Conservation (phyloP, 139 green algal genomes). For the Microglena sp. region DNA sequence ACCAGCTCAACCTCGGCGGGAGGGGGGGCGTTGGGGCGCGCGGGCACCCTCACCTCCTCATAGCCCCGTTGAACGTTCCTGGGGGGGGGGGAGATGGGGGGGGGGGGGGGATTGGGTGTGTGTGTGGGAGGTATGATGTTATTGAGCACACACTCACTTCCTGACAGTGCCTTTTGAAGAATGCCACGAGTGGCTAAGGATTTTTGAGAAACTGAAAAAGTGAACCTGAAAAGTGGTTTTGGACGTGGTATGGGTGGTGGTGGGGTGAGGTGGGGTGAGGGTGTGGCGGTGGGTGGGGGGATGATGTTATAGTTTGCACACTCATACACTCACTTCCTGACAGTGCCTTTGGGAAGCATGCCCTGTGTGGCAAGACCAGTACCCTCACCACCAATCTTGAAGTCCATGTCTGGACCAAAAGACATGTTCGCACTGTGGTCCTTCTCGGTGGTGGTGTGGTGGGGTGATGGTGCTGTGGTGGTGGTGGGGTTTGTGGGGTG, state of each 20-base stretch:
- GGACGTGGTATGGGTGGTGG: too few species aligned
- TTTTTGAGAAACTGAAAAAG: too few species aligned
- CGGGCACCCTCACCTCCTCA: background rate
- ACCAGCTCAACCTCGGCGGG: background rate
- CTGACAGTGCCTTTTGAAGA: too few species aligned
- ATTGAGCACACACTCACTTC: too few species aligned
- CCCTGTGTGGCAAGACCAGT: constrained; percentile 8
- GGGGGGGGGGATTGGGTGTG: background rate
- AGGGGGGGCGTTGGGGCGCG: constrained; percentile 13
- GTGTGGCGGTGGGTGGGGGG: too few species aligned
- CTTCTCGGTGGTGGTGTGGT: too few species aligned
- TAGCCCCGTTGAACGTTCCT: constrained; percentile 14
- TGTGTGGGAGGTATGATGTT: background rate
- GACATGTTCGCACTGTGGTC: constrained; percentile 14
- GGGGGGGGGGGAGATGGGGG: background rate
- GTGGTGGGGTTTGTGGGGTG: too few species aligned
- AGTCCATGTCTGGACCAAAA: constrained; percentile 35
- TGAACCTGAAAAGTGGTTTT: too few species aligned
- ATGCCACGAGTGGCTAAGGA: too few species aligned
- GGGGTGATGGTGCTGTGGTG: too few species aligned
- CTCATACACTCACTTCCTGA: constrained; percentile 39
- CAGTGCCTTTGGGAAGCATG: constrained; percentile 49
- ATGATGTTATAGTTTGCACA: too few species aligned
- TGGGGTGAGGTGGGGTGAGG: too few species aligned
- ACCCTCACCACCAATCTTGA: constrained; percentile 34